Evolutionary conservation across 164 flowering plant genomes (phyloP).

Genomic region (Magnolia kwangsiensis): DNA sequence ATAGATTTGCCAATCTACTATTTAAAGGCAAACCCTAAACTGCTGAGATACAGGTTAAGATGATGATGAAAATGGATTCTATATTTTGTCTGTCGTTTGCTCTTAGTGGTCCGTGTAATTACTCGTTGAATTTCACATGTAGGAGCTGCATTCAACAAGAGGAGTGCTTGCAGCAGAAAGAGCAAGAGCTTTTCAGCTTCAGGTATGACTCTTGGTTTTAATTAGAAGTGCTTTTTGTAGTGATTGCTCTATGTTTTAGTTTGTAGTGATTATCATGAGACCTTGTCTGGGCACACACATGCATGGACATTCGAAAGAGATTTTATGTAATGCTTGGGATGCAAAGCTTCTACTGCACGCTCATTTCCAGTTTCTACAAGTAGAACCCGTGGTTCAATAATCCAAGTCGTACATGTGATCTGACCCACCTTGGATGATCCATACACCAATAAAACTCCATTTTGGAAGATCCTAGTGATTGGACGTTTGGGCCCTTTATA

Average conservation of each 20-base stretch:
- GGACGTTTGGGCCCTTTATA: no score
- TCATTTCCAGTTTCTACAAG: background rate
- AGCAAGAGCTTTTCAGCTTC: constrained; percentile 89
- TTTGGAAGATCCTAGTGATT: no score
- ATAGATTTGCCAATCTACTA: background rate
- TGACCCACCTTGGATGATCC: no score
- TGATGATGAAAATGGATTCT: background rate
- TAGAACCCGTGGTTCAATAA: no score
- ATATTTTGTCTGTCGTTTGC: no score
- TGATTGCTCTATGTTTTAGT: background rate
- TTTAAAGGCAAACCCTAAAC: background rate
- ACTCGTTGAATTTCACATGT: constrained; percentile 3
- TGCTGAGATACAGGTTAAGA: background rate
- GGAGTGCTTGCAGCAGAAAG: constrained; percentile 95
- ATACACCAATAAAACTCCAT: no score
- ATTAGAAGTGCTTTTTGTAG: background rate
- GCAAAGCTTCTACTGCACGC: no score
- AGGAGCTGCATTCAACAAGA: constrained; percentile 98
- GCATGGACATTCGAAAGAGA: background rate
- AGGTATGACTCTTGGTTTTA: constrained; percentile 40
- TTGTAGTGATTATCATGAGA: background rate
- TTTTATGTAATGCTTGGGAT: no score
- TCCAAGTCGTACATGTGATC: no score
- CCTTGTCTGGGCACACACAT: background rate
- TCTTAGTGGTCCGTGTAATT: background rate